Conservation (phyloP, 805 yeast species). For the Priceomyces melissophilus region DNA sequence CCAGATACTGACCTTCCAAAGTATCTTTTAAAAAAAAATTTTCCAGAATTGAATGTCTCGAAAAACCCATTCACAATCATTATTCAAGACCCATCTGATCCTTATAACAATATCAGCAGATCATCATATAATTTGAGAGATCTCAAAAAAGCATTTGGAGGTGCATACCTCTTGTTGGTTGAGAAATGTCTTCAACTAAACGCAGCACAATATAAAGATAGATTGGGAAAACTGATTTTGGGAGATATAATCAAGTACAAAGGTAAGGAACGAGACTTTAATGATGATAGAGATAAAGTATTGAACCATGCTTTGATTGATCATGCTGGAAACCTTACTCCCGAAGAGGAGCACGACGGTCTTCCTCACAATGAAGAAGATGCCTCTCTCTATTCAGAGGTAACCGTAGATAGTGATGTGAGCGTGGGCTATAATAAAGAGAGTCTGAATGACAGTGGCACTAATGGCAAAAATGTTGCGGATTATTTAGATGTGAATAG, state of each 20-base stretch:
- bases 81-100: constrained; percentile 87
- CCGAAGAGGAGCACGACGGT: constrained; percentile 19
- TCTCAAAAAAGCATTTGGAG: constrained; percentile 81
- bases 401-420: constrained; percentile 37
- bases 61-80: constrained; percentile 62
- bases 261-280: constrained; percentile 74
- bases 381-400: constrained; percentile 42
- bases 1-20: constrained; percentile 50
- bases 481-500: constrained; percentile 3
- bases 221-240: constrained; percentile 69
- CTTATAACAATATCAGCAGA: constrained; percentile 77
- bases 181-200: constrained; percentile 75
- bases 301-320: constrained; percentile 53
- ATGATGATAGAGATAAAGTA: constrained; percentile 66
- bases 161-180: constrained; percentile 76
- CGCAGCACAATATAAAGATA: constrained; percentile 57
- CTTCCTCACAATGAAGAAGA: constrained; percentile 37
- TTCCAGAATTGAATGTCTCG: constrained; percentile 48
- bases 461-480: constrained; percentile 4
- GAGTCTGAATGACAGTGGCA: constrained; percentile 1
- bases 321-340: constrained; percentile 10
- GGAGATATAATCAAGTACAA: constrained; percentile 76
- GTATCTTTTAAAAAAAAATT: constrained; percentile 56
- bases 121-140: constrained; percentile 79
- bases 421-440: constrained; percentile 6